A percentile compares a stretch with the other conserved stretches of the same genome.
These are phyloP conservation scores for Stephanodiscus minutulus DNA, from an alignment of 108 stramenopile genomes.

Conservation along the genomic window DNA sequence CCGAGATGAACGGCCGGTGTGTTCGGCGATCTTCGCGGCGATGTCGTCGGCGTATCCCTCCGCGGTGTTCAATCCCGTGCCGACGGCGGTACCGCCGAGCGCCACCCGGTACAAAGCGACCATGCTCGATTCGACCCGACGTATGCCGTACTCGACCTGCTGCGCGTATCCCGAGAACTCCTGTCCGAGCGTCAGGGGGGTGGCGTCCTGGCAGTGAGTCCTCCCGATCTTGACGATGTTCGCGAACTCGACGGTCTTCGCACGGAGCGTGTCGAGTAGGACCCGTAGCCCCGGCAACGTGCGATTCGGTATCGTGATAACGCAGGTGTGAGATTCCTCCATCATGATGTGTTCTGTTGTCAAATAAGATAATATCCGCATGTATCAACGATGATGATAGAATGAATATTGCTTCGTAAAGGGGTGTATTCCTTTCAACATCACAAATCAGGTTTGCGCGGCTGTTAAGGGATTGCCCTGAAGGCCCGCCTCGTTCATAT, in stretches of 20 bases:
- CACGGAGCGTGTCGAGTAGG: slow-evolving; percentile 68
- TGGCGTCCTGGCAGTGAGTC: slow-evolving; percentile 98
- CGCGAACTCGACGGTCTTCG: slow-evolving; percentile 77
- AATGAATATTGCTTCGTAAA: too few species aligned
- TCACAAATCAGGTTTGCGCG: too few species aligned
- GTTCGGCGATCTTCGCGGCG: slow-evolving; percentile 88
- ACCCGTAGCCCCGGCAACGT: slow-evolving; percentile 83
- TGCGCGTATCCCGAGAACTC: slow-evolving; percentile 95
- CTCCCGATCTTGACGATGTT: slow-evolving; percentile 96
- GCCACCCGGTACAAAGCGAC: slow-evolving; percentile 88
- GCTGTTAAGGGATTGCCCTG: too few species aligned
- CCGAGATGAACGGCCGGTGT: slow-evolving; percentile 93
- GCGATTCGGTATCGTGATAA: slow-evolving; percentile 64
- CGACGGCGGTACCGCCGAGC: slow-evolving; percentile 98
- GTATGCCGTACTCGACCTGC: slow-evolving; percentile 91
- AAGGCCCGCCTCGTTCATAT: too few species aligned
- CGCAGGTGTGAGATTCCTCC: too few species aligned
- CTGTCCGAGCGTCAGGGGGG: slow-evolving; percentile 97
- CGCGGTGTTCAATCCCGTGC: slow-evolving; percentile 86
- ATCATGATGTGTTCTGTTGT: too few species aligned
- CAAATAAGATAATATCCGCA: too few species aligned
- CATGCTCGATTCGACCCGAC: slow-evolving; percentile 70
- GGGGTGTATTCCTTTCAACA: too few species aligned
- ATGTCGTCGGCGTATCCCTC: slow-evolving; percentile 92
- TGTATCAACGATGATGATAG: too few species aligned